Conservation (phyloP, 2,329 filamentous ascomycete genomes). For the Leptographium procerum region DNA sequence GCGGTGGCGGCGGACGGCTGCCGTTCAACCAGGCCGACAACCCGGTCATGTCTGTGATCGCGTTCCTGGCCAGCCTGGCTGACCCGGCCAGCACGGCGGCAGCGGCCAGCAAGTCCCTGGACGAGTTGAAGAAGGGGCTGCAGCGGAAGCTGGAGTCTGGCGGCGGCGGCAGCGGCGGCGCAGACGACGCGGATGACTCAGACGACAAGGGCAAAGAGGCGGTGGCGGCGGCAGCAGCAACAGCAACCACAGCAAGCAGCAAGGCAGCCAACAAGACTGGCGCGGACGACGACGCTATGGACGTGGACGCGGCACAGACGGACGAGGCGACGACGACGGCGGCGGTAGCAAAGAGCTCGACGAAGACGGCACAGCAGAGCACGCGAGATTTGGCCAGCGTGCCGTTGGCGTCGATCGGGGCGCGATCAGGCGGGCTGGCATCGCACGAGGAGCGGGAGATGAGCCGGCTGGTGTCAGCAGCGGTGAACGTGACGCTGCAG, state of each 20-base stretch:
- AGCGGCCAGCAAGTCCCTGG: constrained; percentile 77
- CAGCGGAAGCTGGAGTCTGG: constrained; percentile 61
- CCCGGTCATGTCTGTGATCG: constrained; percentile 90
- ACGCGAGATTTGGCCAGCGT: constrained; percentile 50
- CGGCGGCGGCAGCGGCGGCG: constrained; percentile 20
- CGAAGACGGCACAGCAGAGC: constrained; percentile 13
- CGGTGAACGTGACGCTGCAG: constrained; percentile 85
- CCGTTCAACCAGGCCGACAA: constrained; percentile 92
- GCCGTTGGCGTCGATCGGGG: constrained; percentile 75
- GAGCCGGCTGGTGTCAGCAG: constrained; percentile 82
- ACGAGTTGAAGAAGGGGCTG: constrained; percentile 71
- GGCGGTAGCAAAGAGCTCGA: constrained; percentile 50
- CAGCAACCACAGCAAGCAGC: constrained; percentile 24
- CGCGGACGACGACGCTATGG: constrained; percentile 59
- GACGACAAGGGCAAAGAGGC: constrained; percentile 50
- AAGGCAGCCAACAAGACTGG: constrained; percentile 26
- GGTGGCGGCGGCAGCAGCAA: constrained; percentile 47
- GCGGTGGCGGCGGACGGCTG: constrained; percentile 64
- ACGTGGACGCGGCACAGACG: constrained; percentile 40
- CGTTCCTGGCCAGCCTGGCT: constrained; percentile 82
- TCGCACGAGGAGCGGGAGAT: constrained; percentile 96
- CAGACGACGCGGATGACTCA: constrained; percentile 22
- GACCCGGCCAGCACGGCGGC: constrained; percentile 85
- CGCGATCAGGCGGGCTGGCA: constrained; percentile 74
- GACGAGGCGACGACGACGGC: constrained; percentile 26